Evolutionary conservation across 2,329 filamentous ascomycete genomes (phyloP), one percentile per base, ranked within the genome.

Genomic region (Alternaria arborescens): DNA sequence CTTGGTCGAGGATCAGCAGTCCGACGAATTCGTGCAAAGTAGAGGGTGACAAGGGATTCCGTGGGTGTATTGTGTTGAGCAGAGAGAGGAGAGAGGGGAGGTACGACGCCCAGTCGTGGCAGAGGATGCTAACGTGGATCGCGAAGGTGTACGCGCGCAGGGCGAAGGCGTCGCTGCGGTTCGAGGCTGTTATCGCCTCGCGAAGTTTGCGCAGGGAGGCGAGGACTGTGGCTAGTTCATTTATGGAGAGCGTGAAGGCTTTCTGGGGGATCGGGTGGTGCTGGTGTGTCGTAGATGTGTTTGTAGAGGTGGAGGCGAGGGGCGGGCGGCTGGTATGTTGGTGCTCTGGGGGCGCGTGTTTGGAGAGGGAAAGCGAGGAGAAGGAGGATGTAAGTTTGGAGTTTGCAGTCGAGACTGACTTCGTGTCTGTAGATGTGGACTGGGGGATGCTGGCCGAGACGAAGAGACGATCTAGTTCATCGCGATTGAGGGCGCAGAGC

Each of bases 61-160:
- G 78, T 0, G 85, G 82, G 70, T 96, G 91, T 62, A 98, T 88
- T 8, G 82, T 80, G 44, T 88, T 85, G 12, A 99, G 83, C 2
- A 97, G 85, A 70, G 97, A 88, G 40, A 91, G 85, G 22, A 98
- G 87, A 1, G 94, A 93, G 0, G 94, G 93, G 65, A 94, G 90
- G 77, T 98, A 99, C 1, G 93, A 93, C 69, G 97, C 92, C 69
- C 90, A 91, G 69, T 96, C 90, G 65, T 89, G 88, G 58, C 91
- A 88, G 34, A 97, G 86, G 64, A 99, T 89, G 24, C 91, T 89
- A 26, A 94, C 85, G 55, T 94, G 90, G 70, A 97, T 92, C 71
- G 92, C 93, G 83, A 98, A 98, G 64, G 97, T 88, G 79, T 98
- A 97, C 16, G 89, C 92, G 69, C 93, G 89, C n/a, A 91, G 88